Conservation (phyloP, 208 protist genomes). For the Porcisia deanei region DNA sequence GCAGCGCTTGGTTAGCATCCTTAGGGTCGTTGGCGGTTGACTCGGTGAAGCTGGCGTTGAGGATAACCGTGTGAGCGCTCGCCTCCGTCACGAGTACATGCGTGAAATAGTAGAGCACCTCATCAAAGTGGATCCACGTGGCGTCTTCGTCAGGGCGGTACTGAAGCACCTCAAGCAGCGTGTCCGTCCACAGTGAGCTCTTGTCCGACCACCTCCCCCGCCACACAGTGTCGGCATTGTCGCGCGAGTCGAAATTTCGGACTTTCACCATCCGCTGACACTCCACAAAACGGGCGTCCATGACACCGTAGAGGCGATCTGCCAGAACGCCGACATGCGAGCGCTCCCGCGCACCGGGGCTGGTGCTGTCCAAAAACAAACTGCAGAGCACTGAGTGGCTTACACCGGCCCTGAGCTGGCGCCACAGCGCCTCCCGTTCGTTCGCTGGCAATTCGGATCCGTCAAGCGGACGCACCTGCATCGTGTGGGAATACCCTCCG, state of each 20-base stretch:
- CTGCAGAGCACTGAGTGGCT: constrained; percentile 47
- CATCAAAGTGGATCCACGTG: constrained; percentile 80
- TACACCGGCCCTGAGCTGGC: constrained; percentile 47
- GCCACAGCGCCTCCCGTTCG: constrained; percentile 60
- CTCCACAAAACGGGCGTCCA: constrained; percentile 77
- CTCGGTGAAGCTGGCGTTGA: constrained; percentile 37
- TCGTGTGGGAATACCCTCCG: constrained; percentile 45
- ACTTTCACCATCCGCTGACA: constrained; percentile 79
- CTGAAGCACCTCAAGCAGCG: constrained; percentile 29
- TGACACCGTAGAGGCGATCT: constrained; percentile 79
- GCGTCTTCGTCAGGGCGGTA: constrained; percentile 22
- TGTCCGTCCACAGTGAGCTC: constrained; percentile 55
- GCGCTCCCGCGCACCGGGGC: constrained; percentile 42
- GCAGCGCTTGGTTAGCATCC: constrained; percentile 16
- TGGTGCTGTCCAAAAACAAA: constrained; percentile 51
- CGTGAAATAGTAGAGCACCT: constrained; percentile 88
- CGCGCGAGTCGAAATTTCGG: constrained; percentile 50
- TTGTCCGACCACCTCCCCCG: constrained; percentile 60
- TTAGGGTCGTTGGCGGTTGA: constrained; percentile 16
- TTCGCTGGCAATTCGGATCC: constrained; percentile 33
- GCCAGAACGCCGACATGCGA: constrained; percentile 52
- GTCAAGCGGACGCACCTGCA: constrained; percentile 29
- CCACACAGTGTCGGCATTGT: constrained; percentile 42
- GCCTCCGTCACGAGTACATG: constrained; percentile 65
- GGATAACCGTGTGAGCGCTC: constrained; percentile 19